Evolutionary conservation across 495 filamentous ascomycete genomes (phyloP).

Genomic region (Neurospora sp.): DNA sequence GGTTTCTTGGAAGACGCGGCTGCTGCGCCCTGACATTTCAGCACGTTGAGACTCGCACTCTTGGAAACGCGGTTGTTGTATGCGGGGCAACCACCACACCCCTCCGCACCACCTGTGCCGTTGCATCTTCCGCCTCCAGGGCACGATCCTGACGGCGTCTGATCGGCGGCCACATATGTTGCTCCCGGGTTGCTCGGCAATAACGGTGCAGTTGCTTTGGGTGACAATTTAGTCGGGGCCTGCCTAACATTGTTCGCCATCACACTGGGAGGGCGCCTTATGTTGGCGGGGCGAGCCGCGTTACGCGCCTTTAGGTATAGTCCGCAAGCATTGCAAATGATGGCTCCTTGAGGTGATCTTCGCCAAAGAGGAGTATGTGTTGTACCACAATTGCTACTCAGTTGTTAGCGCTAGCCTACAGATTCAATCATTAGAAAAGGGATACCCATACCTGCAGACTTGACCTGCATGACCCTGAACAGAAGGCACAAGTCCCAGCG

Average conservation of each 20-base stretch:
- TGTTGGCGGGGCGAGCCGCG: slow-evolving; percentile 74
- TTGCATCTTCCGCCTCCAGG: slow-evolving; percentile 94
- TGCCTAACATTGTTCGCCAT: slow-evolving; percentile 30
- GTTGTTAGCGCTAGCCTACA: slow-evolving; percentile 12
- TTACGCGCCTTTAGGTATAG: slow-evolving; percentile 92
- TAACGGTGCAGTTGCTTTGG: slow-evolving; percentile 22
- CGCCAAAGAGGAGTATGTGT: slow-evolving; percentile 92
- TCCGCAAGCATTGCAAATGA: slow-evolving; percentile 97
- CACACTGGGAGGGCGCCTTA: slow-evolving; percentile 55
- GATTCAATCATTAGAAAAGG: neutral
- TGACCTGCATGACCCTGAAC: slow-evolving; percentile 32
- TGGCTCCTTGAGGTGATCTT: slow-evolving; percentile 81
- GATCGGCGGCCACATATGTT: slow-evolving; percentile 70
- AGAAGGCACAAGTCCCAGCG: neutral
- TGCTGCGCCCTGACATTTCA: slow-evolving; percentile 32
- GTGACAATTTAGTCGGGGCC: slow-evolving; percentile 22
- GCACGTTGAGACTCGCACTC: slow-evolving; percentile 57
- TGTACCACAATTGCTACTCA: slow-evolving; percentile 80
- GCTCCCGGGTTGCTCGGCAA: slow-evolving; percentile 43
- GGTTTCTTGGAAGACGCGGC: slow-evolving; percentile 13
- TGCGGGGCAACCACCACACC: slow-evolving; percentile 90
- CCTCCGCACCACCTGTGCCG: slow-evolving; percentile 92
- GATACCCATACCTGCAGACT: slow-evolving; percentile 42
- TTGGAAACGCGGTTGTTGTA: slow-evolving; percentile 96
- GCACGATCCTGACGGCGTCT: slow-evolving; percentile 70